Base-by-base conservation (phyloP, 2,329 filamentous ascomycete genomes). In the Aspergillus fijiensis region DNA sequence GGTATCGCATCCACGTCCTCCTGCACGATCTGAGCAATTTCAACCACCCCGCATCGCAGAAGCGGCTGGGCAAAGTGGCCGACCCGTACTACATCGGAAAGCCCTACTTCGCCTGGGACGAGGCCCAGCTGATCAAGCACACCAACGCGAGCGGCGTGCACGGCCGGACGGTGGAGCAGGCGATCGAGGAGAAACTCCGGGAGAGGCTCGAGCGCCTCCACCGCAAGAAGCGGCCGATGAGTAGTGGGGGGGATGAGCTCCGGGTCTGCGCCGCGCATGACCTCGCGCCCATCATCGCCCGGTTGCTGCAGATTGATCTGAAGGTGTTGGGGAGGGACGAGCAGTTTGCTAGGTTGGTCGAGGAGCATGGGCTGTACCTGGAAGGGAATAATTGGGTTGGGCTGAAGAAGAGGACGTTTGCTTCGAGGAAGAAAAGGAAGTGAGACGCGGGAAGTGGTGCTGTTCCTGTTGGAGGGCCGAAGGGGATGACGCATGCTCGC, bases 241-340 rank as follows among this genome's bases (percentile, higher is more conserved):
- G 23, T 23, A 23, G 70, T 19, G 73, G 64, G 9, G 63, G 63
- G 0, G 71, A 75, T 51, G 74, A 4, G 33, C 10, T 68, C 59
- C 60, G 70, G 1, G 63, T 74, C n/a, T 76, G 72, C 53, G 69
- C 73, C n/a, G 72, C 72, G 3, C 72, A 76, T 57, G 72, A 76
- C 61, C 51, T 75, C 45, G 70, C 71, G 21, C 69, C 67, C 1
- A 60, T 73, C 7, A 63, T 74, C 23, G 70, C 71, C 39, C 65
- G 64, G 49, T 66, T 59, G 1, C 67, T 76, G 48, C 58, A 59
- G 12, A 67, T 75, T 39, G 64, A 70, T 29, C 47, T 63, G 5
- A 73, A 71, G 59, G 64, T 67, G 25, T 49, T 75, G 31, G 63
- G 63, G 16, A 71, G 59, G 48, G 66, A 74, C 27, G 60, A 60